Base-by-base conservation (phyloP, 371 early-diverging fungal genomes). In the Coemansia sp. region DNA sequence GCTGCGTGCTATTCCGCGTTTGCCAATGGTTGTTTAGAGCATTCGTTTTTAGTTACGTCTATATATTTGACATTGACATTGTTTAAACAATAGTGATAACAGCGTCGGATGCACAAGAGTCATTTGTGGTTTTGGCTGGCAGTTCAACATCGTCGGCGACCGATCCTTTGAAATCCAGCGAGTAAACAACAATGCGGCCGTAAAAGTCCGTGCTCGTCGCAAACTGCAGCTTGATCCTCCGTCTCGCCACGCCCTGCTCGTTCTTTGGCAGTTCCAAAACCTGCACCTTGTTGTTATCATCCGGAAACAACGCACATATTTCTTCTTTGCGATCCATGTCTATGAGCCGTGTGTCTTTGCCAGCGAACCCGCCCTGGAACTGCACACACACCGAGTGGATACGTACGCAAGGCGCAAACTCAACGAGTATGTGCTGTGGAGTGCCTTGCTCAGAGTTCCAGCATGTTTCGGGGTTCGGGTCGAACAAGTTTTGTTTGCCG, bases 321-420 rank as follows among this genome's bases (percentile, higher is more conserved):
- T 80, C 66, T 68, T 77, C 26, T 34, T 64, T 18, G 59, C 64
- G 24, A 13, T 53, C 40, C 77, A 81, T 64, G 14, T 71, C 72
- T 2, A 72, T 27, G 3, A 71, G 79, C 61, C 66, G 47, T 21
- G 67, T 53, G 58, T 29, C 39, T 68, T 64, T 83, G 68, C 94
- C 94, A 0, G 88, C 92, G 71, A 96, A 96, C 0, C 97, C 97
- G 22, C 97, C 97, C 67, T 95, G 95, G 69, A 96, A 96, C 82
- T 88, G 92, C 55, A 94, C 66, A 6, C 65, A 62, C 24, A 92
- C 52, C 3, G 70, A 34, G 13, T 81, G 68, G 2, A 87, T 63
- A 2, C 68, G 61, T 2, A 84, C 88, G n/a, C 84, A 67, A 6
- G 68, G 63, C 14, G 82, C 81, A 69, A 93, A 92, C 65, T 92